phyloP scores from a whole-genome alignment of 306 rosid species.

The Rubus parviflorus region DNA sequence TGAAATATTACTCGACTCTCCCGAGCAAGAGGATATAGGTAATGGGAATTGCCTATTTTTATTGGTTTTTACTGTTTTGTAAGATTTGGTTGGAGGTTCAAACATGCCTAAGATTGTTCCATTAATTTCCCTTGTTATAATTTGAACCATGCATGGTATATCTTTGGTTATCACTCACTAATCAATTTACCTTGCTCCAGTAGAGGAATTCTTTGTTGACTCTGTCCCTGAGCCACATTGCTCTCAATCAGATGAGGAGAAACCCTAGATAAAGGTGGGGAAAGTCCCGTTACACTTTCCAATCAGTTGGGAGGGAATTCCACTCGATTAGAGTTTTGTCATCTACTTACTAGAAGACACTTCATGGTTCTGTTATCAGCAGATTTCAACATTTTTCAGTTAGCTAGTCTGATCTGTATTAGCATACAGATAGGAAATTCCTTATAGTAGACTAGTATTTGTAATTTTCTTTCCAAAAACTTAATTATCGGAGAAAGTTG shows the following conservation, averaged over 20 bases:
- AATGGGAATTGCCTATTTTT: slow-evolving; percentile 17
- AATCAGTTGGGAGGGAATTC: slow-evolving; percentile 42
- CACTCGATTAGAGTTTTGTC: slow-evolving; percentile 33
- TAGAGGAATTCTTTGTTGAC: slow-evolving; percentile 96
- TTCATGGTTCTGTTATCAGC: slow-evolving; percentile 39
- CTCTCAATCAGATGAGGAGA: slow-evolving; percentile 91
- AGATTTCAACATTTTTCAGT: slow-evolving; percentile 24
- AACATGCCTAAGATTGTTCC: not conserved
- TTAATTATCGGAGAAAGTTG: slow-evolving; percentile 23
- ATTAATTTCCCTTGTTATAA: not conserved
- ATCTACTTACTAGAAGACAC: slow-evolving; percentile 43
- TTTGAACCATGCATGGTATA: not conserved
- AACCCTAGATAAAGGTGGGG: slow-evolving; percentile 49
- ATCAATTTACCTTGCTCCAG: slow-evolving; percentile 46
- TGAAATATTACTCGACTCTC: slow-evolving; percentile 87
- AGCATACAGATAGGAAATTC: slow-evolving; percentile 33
- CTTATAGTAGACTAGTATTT: slow-evolving; percentile 23
- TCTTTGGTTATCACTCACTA: slow-evolving; percentile 10
- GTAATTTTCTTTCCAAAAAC: slow-evolving; percentile 34
- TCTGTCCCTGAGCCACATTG: slow-evolving; percentile 76
- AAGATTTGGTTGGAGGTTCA: not conserved
- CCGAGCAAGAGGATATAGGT: slow-evolving; percentile 96
- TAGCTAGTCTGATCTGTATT: slow-evolving; percentile 43
- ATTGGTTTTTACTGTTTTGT: slow-evolving; percentile 14
- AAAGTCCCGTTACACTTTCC: slow-evolving; percentile 28